Percentiles rank a stretch among this genome's conserved stretches.
Evolutionary conservation across 257 asterid genomes (phyloP).

Genomic region (Nicotiana noctiflora): DNA sequence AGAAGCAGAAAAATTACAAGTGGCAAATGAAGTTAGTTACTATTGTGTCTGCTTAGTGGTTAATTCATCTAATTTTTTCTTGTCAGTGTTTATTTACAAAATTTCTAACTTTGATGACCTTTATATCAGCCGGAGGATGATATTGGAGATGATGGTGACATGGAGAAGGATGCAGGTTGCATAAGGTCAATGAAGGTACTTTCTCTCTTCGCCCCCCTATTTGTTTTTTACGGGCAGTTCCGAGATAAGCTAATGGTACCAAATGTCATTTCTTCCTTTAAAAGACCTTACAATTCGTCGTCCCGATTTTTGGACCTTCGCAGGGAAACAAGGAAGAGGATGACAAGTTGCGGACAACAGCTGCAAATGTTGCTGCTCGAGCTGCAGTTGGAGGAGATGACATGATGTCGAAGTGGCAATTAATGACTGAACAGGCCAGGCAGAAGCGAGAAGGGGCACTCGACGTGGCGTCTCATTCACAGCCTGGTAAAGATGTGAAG

Average conservation of each 20-base stretch:
- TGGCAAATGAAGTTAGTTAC: constrained; percentile 48
- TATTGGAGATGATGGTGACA: constrained; percentile 60
- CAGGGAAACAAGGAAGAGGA: constrained; percentile 90
- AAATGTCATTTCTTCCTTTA: neutral
- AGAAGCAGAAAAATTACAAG: constrained; percentile 66
- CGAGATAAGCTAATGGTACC: neutral
- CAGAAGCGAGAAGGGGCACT: constrained; percentile 47
- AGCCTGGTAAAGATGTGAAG: constrained; percentile 38
- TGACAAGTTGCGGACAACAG: constrained; percentile 84
- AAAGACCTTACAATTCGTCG: neutral
- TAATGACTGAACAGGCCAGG: constrained; percentile 70
- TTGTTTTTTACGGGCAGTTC: neutral
- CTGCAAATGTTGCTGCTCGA: constrained; percentile 94
- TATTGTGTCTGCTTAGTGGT: constrained; percentile 4
- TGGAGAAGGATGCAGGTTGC: constrained; percentile 68
- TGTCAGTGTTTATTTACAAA: neutral
- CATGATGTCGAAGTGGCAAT: constrained; percentile 81
- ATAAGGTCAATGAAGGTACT: constrained; percentile 46
- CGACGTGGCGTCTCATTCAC: constrained; percentile 38
- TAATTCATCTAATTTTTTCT: neutral
- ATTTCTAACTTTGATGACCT: neutral
- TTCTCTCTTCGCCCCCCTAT: neutral
- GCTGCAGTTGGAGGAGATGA: constrained; percentile 93
- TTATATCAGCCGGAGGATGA: constrained; percentile 45
- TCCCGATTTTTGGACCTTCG: neutral